Conservation (phyloP, 192 early-diverging fungal genomes). For the Allomyces arbusculus region DNA sequence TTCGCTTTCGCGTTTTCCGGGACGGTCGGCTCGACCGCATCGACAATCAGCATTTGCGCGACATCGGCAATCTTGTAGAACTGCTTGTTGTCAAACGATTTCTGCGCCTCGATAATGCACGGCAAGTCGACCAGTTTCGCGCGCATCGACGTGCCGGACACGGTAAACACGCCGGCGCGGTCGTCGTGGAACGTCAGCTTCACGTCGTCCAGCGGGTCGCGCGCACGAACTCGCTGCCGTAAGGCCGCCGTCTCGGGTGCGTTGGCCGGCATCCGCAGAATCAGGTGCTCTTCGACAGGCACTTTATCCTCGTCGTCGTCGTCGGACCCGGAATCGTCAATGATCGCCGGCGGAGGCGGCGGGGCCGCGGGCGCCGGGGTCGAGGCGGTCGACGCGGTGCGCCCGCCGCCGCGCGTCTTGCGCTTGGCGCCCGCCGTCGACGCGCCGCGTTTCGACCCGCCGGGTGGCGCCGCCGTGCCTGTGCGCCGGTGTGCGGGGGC, state of each 20-base stretch:
- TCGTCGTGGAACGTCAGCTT: constrained; percentile 24
- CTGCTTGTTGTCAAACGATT: constrained; percentile 67
- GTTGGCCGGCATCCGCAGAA: constrained; percentile 42
- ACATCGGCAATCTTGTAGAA: constrained; percentile 72
- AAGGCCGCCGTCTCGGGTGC: constrained; percentile 15
- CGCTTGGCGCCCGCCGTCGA: too few species aligned
- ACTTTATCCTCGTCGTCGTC: constrained; percentile 37
- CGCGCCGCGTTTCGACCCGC: too few species aligned
- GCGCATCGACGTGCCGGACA: constrained; percentile 27
- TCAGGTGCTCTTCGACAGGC: constrained; percentile 63
- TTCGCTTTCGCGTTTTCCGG: constrained; percentile 17
- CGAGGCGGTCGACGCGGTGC: too few species aligned
- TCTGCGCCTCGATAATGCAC: constrained; percentile 67
- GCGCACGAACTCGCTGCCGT: constrained; percentile 26
- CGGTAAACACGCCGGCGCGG: constrained; percentile 33
- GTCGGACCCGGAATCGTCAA: neutral
- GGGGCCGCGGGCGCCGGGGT: too few species aligned
- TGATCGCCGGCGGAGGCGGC: neutral
- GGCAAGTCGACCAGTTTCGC: constrained; percentile 66
- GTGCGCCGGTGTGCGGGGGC: too few species aligned
- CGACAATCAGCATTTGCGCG: constrained; percentile 37
- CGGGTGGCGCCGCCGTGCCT: too few species aligned
- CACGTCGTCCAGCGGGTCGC: constrained; percentile 24
- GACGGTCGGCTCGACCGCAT: constrained; percentile 17
- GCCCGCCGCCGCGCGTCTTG: too few species aligned